A percentile compares a stretch with the other conserved stretches of the same genome.
Conservation (phyloP, 179 eudicot species). For the Silene coronaria region DNA sequence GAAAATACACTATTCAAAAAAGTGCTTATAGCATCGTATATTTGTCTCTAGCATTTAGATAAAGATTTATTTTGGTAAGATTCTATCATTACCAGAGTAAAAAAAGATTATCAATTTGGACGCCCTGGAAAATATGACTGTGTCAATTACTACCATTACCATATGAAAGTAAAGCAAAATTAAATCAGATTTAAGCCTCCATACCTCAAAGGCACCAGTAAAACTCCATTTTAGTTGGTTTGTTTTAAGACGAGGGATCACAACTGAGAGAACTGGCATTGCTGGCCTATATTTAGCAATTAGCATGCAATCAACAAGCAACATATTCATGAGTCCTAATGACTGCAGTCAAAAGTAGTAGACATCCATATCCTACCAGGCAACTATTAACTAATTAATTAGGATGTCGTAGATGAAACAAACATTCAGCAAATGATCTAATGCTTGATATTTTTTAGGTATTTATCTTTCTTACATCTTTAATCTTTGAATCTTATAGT, state of each 20-base stretch:
- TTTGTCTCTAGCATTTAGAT: not conserved
- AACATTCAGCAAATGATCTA: not conserved
- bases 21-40: slow-evolving; percentile 3
- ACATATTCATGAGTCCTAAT: not conserved
- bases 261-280: slow-evolving; percentile 90
- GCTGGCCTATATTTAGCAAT: slow-evolving; percentile 96
- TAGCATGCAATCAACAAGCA: slow-evolving; percentile 49
- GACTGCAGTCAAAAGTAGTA: not conserved
- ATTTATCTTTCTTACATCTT: not conserved
- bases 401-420: not conserved
- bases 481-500: not conserved
- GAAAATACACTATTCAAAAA: not conserved
- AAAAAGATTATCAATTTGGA: slow-evolving; percentile 23
- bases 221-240: slow-evolving; percentile 84
- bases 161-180: slow-evolving; percentile 1
- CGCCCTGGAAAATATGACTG: slow-evolving; percentile 21
- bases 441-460: not conserved
- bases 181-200: slow-evolving; percentile 13
- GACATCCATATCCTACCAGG: not conserved
- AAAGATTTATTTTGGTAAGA: slow-evolving; percentile 5
- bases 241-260: slow-evolving; percentile 84
- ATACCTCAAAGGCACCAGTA: slow-evolving; percentile 92
- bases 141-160: slow-evolving; percentile 21
- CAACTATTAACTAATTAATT: not conserved
- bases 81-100: slow-evolving; percentile 24